These are phyloP conservation scores for Neurospora africana DNA, from an alignment of 495 filamentous ascomycete species.

Conservation along the genomic window DNA sequence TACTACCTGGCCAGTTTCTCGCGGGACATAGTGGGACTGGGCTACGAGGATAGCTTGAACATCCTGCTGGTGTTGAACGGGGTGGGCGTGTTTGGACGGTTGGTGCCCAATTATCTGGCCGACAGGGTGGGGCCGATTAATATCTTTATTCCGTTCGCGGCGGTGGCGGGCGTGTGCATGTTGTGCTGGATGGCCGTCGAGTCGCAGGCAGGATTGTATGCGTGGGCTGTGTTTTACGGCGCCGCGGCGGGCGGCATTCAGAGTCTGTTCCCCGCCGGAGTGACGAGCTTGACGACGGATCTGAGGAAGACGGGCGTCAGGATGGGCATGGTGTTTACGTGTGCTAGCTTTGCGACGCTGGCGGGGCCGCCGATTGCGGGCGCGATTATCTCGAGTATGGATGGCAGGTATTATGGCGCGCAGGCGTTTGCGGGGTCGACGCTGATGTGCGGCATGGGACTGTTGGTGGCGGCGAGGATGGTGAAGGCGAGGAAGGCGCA, in stretches of 20 bases:
- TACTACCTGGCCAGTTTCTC: slow-evolving; percentile 61
- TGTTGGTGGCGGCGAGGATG: slow-evolving; percentile 31
- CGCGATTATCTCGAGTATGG: slow-evolving; percentile 44
- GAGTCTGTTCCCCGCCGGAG: slow-evolving; percentile 18
- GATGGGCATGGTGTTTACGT: slow-evolving; percentile 74
- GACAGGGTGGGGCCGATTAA: slow-evolving; percentile 54
- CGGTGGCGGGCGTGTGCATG: slow-evolving; percentile 11
- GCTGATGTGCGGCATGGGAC: slow-evolving; percentile 31
- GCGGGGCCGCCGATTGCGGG: slow-evolving; percentile 71
- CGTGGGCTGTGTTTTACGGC: slow-evolving; percentile 57
- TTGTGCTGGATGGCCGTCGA: slow-evolving; percentile 21
- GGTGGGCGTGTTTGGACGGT: slow-evolving; percentile 50
- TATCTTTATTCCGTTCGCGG: slow-evolving; percentile 44
- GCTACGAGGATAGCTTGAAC: slow-evolving; percentile 46
- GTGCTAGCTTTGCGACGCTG: slow-evolving; percentile 59
- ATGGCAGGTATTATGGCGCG: slow-evolving; percentile 50
- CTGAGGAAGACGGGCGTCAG: slow-evolving; percentile 57
- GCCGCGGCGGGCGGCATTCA: slow-evolving; percentile 56
- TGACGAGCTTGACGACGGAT: slow-evolving; percentile 51
- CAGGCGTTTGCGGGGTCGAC: slow-evolving; percentile 49
- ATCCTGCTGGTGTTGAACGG: slow-evolving; percentile 67
- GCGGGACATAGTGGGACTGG: slow-evolving; percentile 35
- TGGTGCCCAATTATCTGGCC: slow-evolving; percentile 54
- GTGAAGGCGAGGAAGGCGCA: slow-evolving; percentile 22
- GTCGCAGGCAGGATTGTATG: slow-evolving; percentile 41